Conservation (phyloP, 352 stramenopile genomes). For the Phytophthora kernoviae region DNA sequence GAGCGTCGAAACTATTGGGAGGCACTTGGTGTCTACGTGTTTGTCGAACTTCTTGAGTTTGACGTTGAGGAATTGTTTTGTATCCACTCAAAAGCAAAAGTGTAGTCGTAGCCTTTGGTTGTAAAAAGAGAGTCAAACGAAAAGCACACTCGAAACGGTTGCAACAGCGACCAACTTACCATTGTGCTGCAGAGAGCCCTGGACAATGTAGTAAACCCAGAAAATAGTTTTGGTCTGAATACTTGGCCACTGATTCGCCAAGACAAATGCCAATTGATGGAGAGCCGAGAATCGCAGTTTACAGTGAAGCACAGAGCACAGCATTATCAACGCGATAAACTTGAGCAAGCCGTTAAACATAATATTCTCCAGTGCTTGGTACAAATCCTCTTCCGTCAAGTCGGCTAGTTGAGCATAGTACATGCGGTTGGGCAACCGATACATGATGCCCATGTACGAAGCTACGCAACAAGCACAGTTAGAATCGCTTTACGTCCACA, state of each 20-base stretch:
- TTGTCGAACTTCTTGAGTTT: not conserved
- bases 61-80: constrained; percentile 1
- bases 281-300: constrained; percentile 23
- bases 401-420: constrained; percentile 25
- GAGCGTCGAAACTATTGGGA: not conserved
- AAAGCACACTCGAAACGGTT: not conserved
- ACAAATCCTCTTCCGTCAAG: constrained; percentile 5
- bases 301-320: constrained; percentile 6
- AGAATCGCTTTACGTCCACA: not conserved
- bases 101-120: constrained; percentile 31
- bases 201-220: constrained; percentile 40
- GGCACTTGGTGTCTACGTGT: not conserved
- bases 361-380: constrained; percentile 10
- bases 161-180: constrained; percentile 9
- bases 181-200: constrained; percentile 29
- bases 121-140: not conserved
- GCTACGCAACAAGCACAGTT: constrained; percentile 4
- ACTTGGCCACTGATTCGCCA: constrained; percentile 27
- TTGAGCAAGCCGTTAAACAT: constrained; percentile 28
- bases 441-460: constrained; percentile 18
- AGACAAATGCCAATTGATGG: constrained; percentile 39
- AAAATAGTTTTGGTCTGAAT: constrained; percentile 40
- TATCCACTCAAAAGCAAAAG: constrained; percentile 35
- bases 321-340: constrained; percentile 11
- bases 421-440: constrained; percentile 22